Base-by-base conservation (phyloP, 345 rosid genomes). In the Durio zibethinus region DNA sequence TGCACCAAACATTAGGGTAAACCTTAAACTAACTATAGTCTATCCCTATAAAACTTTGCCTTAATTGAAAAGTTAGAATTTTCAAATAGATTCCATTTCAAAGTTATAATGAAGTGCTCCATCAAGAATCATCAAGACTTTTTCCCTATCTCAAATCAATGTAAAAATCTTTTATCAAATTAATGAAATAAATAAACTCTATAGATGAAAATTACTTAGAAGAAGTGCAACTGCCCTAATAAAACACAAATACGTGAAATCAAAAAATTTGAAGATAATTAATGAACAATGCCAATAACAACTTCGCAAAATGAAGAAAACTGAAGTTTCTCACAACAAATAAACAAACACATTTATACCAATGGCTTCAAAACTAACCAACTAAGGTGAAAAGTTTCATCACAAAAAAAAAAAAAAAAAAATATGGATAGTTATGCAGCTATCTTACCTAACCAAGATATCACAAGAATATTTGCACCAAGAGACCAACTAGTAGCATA, bases 401-500 rank as follows among this genome's bases (percentile, higher is more conserved):
- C 36, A 45, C 57, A 60, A 60, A 50, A 27, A n/a, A n/a, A 27
- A 18, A 23, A 27, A 59, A 35, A 52, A 59, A 23, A 23, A 21
- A n/a, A 57, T 33, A 35, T 47, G 56, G 76, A 53, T 63, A 20
- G 27, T 33, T 23, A 12, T 29, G 59, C 14, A 43, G n/a, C 50
- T 20, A 67, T 65, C 85, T 67, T 76, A 91, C 97, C 92, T 88
- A 85, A 75, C 90, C 95, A 82, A 94, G 72, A 86, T 93, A 94
- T 72, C 90, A 94, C 95, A 65, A 94, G 97, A 83, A 93, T 89
- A 80, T 94, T 93, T 40, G 94, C 97, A 33, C 97, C 98, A 47
- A 94, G 95, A 78, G 98, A 94, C 97, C 98, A 94, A 63, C 97
- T 94, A 77, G 85, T 89, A 29, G 97, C 97, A 88, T 94, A 91